These are phyloP conservation scores for Kwoniella dejecticola DNA, from an alignment of 768 basidiomycete species.

Conservation along the genomic window DNA sequence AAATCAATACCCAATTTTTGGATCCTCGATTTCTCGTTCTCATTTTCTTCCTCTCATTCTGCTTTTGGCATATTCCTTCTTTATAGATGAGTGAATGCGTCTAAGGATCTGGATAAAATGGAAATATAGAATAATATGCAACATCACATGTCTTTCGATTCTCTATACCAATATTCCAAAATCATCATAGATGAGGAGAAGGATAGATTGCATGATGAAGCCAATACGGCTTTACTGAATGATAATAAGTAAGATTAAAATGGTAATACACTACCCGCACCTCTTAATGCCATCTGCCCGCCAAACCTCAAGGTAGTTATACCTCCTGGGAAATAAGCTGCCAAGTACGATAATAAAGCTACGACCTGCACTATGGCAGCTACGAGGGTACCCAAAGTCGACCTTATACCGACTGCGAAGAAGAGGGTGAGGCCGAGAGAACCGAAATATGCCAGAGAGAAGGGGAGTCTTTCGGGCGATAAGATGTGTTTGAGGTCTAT, in stretches of 20 bases:
- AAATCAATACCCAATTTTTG: not conserved
- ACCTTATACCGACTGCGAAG: slow-evolving; percentile 79
- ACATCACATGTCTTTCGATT: not conserved
- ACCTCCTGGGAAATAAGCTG: slow-evolving; percentile 93
- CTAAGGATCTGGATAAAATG: not conserved
- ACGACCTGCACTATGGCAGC: slow-evolving; percentile 81
- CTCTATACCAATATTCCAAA: not conserved
- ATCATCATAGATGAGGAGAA: no score
- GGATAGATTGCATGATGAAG: no score
- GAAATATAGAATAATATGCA: slow-evolving; percentile 1
- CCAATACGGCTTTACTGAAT: no score
- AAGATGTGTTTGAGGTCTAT: slow-evolving; percentile 72
- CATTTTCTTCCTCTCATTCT: not conserved
- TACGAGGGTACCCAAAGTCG: slow-evolving; percentile 82
- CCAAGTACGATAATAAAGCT: slow-evolving; percentile 81
- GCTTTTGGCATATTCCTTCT: not conserved
- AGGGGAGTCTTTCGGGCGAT: slow-evolving; percentile 79
- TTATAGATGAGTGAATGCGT: not conserved
- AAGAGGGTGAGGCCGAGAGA: slow-evolving; percentile 85
- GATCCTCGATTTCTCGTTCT: not conserved
- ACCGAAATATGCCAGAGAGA: slow-evolving; percentile 77
- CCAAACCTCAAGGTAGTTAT: slow-evolving; percentile 55
- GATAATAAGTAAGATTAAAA: slow-evolving; percentile 58
- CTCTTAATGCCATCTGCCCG: slow-evolving; percentile 64
- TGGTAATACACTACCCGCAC: slow-evolving; percentile 79